Conservation (phyloP, 129 eudicot genomes). For the Rutidosis leptorrhynchoides region DNA sequence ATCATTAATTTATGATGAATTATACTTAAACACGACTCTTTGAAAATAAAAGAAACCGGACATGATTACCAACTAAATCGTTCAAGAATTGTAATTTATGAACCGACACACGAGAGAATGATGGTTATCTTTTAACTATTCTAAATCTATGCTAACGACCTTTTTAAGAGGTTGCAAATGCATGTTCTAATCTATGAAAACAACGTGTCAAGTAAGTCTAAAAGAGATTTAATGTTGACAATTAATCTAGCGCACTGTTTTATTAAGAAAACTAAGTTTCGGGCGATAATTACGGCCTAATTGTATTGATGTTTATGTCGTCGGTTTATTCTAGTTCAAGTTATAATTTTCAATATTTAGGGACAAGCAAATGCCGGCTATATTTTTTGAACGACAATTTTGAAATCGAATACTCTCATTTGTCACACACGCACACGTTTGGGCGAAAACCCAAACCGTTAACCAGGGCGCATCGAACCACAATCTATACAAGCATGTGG, state of each 20-base stretch:
- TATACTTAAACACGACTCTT: slow-evolving; percentile 10
- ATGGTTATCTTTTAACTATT: slow-evolving; percentile 11
- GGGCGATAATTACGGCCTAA: slow-evolving; percentile 16
- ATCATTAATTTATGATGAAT: neutral
- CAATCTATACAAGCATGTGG: no score
- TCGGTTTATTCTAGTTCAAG: neutral
- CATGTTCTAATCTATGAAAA: slow-evolving; percentile 19
- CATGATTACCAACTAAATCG: neutral
- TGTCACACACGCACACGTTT: no score
- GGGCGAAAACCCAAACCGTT: no score
- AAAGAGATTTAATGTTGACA: neutral
- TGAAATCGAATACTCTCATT: no score
- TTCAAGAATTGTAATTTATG: slow-evolving; percentile 16
- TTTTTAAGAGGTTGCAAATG: slow-evolving; percentile 3
- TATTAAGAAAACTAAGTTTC: slow-evolving; percentile 14
- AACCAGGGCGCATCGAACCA: no score
- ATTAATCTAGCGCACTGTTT: slow-evolving; percentile 4
- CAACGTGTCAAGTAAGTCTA: neutral
- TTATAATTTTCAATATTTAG: neutral
- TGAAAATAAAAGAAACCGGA: neutral
- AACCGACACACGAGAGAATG: slow-evolving; percentile 31
- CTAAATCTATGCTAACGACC: slow-evolving; percentile 11
- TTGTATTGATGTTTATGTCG: slow-evolving; percentile 7
- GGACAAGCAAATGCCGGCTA: neutral
- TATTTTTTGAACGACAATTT: no score